Base-by-base conservation (phyloP, 2,329 filamentous ascomycete species). In the Epichloe sylvatica region DNA sequence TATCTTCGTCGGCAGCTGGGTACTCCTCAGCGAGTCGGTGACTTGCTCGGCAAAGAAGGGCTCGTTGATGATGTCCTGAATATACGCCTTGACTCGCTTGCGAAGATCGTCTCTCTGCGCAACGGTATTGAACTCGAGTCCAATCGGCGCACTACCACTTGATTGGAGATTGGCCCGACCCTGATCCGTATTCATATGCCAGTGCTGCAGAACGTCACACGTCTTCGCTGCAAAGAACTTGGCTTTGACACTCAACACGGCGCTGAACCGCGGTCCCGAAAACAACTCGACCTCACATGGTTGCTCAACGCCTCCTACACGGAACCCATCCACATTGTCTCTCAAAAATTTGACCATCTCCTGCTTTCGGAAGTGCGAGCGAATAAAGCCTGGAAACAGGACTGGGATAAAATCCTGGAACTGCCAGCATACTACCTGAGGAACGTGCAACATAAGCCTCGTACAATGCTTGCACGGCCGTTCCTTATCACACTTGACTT, bases 401-500 rank as follows among this genome's bases (percentile, higher is more conserved):
- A 73, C 66, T 0, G 67, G 65, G 7, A 74, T 53, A 51, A 80
- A 80, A 57, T 79, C 75, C 40, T 70, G 67, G 52, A 80, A 79
- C 58, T 75, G 74, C 76, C 76, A 79, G 63, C 76, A 80, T 23
- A 79, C 67, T 19, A 75, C 69, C 56, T 76, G 72, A 2, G 76
- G 75, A 15, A 77, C 66, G 46, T 69, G 63, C 2, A 66, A 59
- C 48, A 69, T 67, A 49, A 78, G 67, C 60, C 76, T 75, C 55
- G 67, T 70, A 66, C 76, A 80, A 63, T 73, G 77, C 60, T 70
- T 71, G 62, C 76, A 80, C 0, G 76, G 75, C 43, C 76, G 65
- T 56, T 75, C 69, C 54, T 71, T 70, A 59, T 77, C 74, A 54
- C 76, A 79, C 59, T 73, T 75, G 49, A 80, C 76, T 60, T 80